Base-by-base conservation (phyloP, 2,329 filamentous ascomycete genomes). In the Orbilia oligospora region DNA sequence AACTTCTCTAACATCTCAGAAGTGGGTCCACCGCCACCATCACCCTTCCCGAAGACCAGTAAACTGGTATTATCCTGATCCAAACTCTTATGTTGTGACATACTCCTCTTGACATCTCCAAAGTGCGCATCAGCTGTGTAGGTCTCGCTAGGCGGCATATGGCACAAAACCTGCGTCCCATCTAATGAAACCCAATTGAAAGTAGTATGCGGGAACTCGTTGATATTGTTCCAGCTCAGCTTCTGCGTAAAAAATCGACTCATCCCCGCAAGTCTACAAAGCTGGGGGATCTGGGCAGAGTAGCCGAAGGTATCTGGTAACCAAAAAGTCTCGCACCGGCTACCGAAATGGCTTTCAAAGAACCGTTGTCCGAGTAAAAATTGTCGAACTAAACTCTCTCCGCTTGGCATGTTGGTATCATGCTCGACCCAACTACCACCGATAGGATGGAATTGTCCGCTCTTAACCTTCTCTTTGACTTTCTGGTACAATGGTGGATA, bases 141-240 rank as follows among this genome's bases (percentile, higher is more conserved):
- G 0, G 96, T 98, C 85, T 99, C 94, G 1, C 93, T 90, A 0
- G 96, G 96, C 2, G 94, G 90, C 96, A 99, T 99, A 83, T 99
- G 96, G 84, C 95, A 98, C 80, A 99, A 90, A 81, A 99, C 96
- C 83, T 98, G 96, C 83, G 93, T 97, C 73, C 96, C 95, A 84
- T 99, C 96, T 14, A 97, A 89, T 12, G 94, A 90, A 36, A 99
- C 94, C 96, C 96, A 99, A 85, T 97, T 97, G 88, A 99, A 99
- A 0, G 96, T 98, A 5, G 96, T 98, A 83, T 98, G 96, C 0
- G 96, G 96, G 86, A 98, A 99, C 24, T 92, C 97, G 86, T 98
- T 98, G 88, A 98, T 98, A 84, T 98, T 98, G 87, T 98, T 98
- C 96, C 96, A 99, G 87, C 95, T 98, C 76, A 99, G 87, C 86